Evolutionary conservation across 768 basidiomycete species (phyloP).

Genomic region (Boletus patriciae): DNA sequence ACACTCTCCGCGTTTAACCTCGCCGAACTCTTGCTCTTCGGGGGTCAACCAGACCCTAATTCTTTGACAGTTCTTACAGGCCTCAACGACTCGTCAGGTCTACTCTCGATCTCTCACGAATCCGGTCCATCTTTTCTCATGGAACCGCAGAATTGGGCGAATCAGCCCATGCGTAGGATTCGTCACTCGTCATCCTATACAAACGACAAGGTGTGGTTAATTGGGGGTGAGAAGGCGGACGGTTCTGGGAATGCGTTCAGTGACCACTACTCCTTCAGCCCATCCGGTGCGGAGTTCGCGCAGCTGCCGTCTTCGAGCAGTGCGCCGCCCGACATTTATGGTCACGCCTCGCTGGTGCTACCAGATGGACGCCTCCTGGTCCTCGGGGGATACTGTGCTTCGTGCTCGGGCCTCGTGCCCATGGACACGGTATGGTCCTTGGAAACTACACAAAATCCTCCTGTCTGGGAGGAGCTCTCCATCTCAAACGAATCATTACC

Average conservation of each 20-base stretch:
- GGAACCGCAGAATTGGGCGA: slow-evolving; percentile 54
- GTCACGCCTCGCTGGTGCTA: slow-evolving; percentile 71
- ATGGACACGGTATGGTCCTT: slow-evolving; percentile 63
- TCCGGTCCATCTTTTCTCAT: slow-evolving; percentile 46
- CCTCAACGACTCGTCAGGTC: slow-evolving; percentile 59
- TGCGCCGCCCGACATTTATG: slow-evolving; percentile 68
- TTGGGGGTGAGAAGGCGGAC: slow-evolving; percentile 83
- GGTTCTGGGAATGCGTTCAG: slow-evolving; percentile 64
- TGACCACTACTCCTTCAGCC: slow-evolving; percentile 65
- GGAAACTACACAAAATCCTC: slow-evolving; percentile 49
- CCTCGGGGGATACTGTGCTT: slow-evolving; percentile 68
- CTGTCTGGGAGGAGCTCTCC: slow-evolving; percentile 51
- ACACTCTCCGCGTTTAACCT: slow-evolving; percentile 66
- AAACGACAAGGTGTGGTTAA: slow-evolving; percentile 60
- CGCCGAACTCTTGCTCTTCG: slow-evolving; percentile 61
- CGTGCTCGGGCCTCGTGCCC: slow-evolving; percentile 48
- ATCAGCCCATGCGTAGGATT: slow-evolving; percentile 73
- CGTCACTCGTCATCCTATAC: slow-evolving; percentile 63
- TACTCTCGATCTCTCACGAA: slow-evolving; percentile 47
- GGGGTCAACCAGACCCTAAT: slow-evolving; percentile 69
- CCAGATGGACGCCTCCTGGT: slow-evolving; percentile 67
- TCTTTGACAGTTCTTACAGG: slow-evolving; percentile 51
- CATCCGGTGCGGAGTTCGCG: slow-evolving; percentile 50
- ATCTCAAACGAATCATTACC: slow-evolving; percentile 47
- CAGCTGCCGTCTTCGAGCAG: slow-evolving; percentile 47